phyloP scores from a whole-genome alignment of 2,329 filamentous ascomycete genomes.

The Penicillium sp. region DNA sequence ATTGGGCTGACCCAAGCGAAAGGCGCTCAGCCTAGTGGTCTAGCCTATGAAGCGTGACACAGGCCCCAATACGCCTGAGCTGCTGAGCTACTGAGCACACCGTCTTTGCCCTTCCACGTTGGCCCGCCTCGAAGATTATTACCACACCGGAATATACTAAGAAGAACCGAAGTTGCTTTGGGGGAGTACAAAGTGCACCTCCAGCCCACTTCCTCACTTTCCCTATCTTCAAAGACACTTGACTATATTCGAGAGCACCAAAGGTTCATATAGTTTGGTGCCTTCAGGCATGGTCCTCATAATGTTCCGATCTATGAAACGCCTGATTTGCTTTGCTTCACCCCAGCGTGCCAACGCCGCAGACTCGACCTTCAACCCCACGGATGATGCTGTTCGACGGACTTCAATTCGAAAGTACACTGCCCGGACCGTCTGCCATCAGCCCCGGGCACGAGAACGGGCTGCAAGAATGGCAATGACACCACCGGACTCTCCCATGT shows the following conservation, averaged over 20 bases:
- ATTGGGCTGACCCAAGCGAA: no score
- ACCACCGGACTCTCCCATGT: constrained; percentile 4
- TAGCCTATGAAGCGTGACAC: no score
- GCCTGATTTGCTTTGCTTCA: constrained; percentile 25
- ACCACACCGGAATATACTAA: no score
- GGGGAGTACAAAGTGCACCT: not conserved
- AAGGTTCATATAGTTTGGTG: not conserved
- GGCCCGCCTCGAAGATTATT: no score
- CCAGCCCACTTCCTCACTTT: not conserved
- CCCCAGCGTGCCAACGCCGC: not conserved
- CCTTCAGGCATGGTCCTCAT: not conserved
- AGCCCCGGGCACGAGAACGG: not conserved
- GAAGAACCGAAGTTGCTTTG: no score
- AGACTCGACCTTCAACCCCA: not conserved
- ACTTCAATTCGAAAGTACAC: constrained; percentile 8
- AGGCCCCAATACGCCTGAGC: no score
- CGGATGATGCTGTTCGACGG: constrained; percentile 9
- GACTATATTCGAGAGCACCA: not conserved
- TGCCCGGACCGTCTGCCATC: constrained; percentile 7
- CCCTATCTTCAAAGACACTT: not conserved
- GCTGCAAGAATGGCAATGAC: not conserved
- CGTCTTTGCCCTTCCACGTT: no score
- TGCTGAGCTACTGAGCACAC: no score
- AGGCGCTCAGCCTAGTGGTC: no score
- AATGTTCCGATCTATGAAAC: constrained; percentile 20